phyloP scores from a whole-genome alignment of 345 rosid species.

The Gossypium ekmanianum region DNA sequence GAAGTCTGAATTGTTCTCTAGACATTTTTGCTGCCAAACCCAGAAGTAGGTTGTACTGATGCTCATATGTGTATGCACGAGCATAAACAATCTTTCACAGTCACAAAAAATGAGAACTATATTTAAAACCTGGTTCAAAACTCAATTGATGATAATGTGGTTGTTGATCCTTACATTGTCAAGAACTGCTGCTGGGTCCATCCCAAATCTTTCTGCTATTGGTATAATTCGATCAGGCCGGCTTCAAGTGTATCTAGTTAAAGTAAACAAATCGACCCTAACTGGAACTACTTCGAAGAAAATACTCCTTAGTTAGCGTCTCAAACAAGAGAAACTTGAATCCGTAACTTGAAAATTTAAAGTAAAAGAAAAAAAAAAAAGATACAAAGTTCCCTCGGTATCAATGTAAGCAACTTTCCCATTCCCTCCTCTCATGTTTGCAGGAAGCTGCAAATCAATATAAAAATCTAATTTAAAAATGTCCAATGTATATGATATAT shows the following conservation, averaged over 20 bases:
- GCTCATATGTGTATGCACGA: slow-evolving; percentile 84
- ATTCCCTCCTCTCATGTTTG: slow-evolving; percentile 80
- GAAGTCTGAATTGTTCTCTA: slow-evolving; percentile 79
- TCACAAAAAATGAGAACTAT: slow-evolving; percentile 17
- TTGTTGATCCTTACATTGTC: slow-evolving; percentile 56
- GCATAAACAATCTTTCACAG: slow-evolving; percentile 77
- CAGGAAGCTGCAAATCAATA: slow-evolving; percentile 61
- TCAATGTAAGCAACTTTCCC: slow-evolving; percentile 92
- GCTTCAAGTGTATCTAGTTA: slow-evolving; percentile 39
- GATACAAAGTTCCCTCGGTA: slow-evolving; percentile 89
- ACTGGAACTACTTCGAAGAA: not conserved
- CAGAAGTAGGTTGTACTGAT: slow-evolving; percentile 82
- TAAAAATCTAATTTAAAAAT: not conserved
- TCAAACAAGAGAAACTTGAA: not conserved
- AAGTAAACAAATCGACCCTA: slow-evolving; percentile 21
- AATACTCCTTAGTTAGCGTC: not conserved
- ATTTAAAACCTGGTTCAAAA: not conserved
- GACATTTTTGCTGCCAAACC: slow-evolving; percentile 95
- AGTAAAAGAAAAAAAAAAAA: slow-evolving; percentile 16
- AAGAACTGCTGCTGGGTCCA: slow-evolving; percentile 97
- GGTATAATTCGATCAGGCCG: slow-evolving; percentile 84
- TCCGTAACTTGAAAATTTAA: not conserved
- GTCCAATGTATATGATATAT: not conserved
- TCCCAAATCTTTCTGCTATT: slow-evolving; percentile 96
- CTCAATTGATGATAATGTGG: not conserved